Evolutionary conservation across 192 early-diverging fungal species (phyloP).

Genomic region (Gonapodya prolifera): DNA sequence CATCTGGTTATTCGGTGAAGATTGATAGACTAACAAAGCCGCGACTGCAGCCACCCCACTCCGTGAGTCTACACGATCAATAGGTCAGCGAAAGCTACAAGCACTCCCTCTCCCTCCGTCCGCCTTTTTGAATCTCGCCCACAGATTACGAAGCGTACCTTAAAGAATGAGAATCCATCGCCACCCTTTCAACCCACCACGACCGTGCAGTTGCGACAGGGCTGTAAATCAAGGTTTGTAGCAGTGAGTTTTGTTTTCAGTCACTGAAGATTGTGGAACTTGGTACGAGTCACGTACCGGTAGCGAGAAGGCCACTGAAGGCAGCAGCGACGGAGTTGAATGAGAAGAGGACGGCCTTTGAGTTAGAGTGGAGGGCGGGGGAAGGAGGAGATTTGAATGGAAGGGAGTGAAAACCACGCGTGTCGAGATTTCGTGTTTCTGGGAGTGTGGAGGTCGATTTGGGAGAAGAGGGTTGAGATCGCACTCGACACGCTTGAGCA

Average conservation of each 20-base stretch:
- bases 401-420: too few relatives aligned
- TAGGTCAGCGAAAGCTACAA: too few relatives aligned
- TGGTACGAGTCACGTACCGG: background rate
- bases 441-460: background rate
- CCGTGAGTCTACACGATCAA: background rate
- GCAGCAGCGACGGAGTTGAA: background rate
- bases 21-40: too few relatives aligned
- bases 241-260: too few relatives aligned
- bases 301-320: background rate
- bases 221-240: constrained; percentile 1
- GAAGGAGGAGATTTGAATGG: too few relatives aligned
- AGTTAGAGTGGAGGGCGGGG: too few relatives aligned
- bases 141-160: too few relatives aligned
- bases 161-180: background rate
- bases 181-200: background rate
- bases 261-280: too few relatives aligned
- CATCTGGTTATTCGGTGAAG: too few relatives aligned
- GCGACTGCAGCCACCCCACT: too few relatives aligned
- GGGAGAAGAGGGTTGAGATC: background rate
- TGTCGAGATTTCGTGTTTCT: background rate
- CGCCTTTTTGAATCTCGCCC: too few relatives aligned
- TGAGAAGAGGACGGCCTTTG: background rate
- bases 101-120: too few relatives aligned
- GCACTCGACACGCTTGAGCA: background rate
- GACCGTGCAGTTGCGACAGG: background rate